Conservation (phyloP, 2,329 filamentous ascomycete species). For the Colletotrichum spinosum region DNA sequence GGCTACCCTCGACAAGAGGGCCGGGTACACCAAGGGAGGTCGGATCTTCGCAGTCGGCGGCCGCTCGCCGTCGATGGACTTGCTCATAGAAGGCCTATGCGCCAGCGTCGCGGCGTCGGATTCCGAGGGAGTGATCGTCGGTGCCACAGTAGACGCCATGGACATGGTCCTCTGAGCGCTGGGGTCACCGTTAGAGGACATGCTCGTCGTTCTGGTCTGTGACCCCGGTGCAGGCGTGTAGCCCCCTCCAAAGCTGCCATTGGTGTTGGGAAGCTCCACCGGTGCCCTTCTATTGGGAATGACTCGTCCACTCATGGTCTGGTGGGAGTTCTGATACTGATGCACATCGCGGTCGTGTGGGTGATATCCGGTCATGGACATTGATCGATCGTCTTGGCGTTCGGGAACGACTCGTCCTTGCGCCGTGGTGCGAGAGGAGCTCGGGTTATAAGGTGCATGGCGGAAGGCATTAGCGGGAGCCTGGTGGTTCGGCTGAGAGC, state of each 20-base stretch:
- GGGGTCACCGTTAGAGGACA: slow-evolving; percentile 63
- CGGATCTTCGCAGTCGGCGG: slow-evolving; percentile 72
- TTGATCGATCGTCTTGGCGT: slow-evolving; percentile 89
- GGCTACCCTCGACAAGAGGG: slow-evolving; percentile 90
- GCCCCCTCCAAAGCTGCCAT: slow-evolving; percentile 51
- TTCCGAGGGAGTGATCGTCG: slow-evolving; percentile 76
- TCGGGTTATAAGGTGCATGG: slow-evolving; percentile 77
- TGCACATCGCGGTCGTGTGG: slow-evolving; percentile 73
- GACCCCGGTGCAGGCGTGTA: slow-evolving; percentile 62
- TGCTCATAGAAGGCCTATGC: slow-evolving; percentile 68
- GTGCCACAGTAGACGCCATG: slow-evolving; percentile 86
- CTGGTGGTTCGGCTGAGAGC: slow-evolving; percentile 51
- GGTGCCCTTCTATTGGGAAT: slow-evolving; percentile 78
- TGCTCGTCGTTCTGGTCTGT: slow-evolving; percentile 71
- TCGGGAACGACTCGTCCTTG: slow-evolving; percentile 93
- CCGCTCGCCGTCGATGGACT: slow-evolving; percentile 65
- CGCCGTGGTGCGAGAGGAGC: slow-evolving; percentile 83
- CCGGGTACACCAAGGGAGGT: slow-evolving; percentile 92
- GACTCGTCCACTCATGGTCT: slow-evolving; percentile 92
- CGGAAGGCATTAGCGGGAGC: slow-evolving; percentile 82
- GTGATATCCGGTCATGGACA: slow-evolving; percentile 88
- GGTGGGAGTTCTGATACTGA: slow-evolving; percentile 66
- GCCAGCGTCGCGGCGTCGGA: slow-evolving; percentile 57
- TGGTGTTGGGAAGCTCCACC: slow-evolving; percentile 52
- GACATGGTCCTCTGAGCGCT: slow-evolving; percentile 81